phyloP scores from a whole-genome alignment of 2,329 filamentous ascomycete species.

The Verticillium nubilum region DNA sequence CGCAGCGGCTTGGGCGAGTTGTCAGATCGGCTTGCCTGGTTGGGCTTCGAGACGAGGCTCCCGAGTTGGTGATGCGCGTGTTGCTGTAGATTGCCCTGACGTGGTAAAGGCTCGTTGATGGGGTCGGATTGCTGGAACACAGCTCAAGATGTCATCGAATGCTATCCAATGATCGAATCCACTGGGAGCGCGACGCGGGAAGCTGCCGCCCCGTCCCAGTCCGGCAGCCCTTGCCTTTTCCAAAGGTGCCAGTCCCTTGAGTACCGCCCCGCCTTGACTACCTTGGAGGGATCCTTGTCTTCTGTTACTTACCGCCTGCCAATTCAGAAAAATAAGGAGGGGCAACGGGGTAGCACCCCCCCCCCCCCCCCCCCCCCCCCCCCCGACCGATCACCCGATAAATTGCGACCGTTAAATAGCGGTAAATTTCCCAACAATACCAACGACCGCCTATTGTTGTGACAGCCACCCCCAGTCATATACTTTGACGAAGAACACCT shows the following conservation, averaged over 20 bases:
- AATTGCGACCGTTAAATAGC: constrained; percentile 6
- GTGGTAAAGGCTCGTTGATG: neutral
- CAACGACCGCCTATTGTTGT: neutral
- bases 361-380: neutral
- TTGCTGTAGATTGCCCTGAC: neutral
- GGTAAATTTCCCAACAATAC: constrained; percentile 5
- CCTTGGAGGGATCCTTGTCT: neutral
- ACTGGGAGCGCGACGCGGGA: neutral
- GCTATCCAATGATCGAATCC: neutral
- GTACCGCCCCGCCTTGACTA: neutral
- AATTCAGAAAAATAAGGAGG: neutral
- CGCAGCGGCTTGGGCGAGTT: neutral
- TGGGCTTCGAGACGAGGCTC: neutral
- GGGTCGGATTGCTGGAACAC: neutral
- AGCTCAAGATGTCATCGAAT: neutral
- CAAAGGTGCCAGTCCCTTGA: neutral
- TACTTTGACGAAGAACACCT: neutral
- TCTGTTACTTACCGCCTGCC: neutral
- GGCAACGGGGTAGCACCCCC: neutral
- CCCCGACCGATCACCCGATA: neutral
- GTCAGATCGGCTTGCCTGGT: neutral
- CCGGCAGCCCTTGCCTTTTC: neutral
- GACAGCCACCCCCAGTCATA: neutral
- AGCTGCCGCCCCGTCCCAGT: neutral
- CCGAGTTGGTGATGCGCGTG: neutral